Conservation (phyloP, 129 eudicot genomes). For the Centaurea solstitialis region DNA sequence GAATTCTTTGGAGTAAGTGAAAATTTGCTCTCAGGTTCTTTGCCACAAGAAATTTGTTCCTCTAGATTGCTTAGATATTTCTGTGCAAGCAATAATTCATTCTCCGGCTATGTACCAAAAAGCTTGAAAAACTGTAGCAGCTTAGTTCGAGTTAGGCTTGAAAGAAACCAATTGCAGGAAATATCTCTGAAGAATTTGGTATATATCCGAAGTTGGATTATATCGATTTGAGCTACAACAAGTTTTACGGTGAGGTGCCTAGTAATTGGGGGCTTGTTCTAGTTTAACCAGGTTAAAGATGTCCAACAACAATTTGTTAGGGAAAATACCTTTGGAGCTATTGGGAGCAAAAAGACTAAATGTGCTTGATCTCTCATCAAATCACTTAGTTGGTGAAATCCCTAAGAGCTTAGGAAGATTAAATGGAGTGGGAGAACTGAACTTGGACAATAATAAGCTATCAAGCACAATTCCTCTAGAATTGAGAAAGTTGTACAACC, state of each 20-base stretch:
- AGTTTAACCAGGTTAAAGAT: conserved; percentile 26
- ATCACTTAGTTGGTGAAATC: conserved; percentile 32
- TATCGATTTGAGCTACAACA: conserved; percentile 19
- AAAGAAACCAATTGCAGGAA: conserved; percentile 40
- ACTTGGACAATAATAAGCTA: conserved; percentile 28
- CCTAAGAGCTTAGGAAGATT: conserved; percentile 32
- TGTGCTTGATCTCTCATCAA: conserved; percentile 30
- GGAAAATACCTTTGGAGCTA: conserved; percentile 32
- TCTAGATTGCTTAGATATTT: conserved; percentile 10
- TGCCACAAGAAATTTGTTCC: conserved; percentile 33
- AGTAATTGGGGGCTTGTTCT: conserved; percentile 30
- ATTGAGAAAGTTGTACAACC: conserved; percentile 20
- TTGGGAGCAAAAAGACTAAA: conserved; percentile 21
- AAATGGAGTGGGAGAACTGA: conserved; percentile 7
- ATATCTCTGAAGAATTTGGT: conserved; percentile 40
- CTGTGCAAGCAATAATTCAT: background rate
- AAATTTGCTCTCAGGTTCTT: conserved; percentile 23
- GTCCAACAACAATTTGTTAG: conserved; percentile 38
- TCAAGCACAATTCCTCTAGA: conserved; percentile 32
- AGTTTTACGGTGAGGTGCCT: conserved; percentile 8
- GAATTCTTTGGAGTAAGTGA: background rate
- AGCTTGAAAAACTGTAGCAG: conserved; percentile 47
- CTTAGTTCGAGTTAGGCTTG: conserved; percentile 23
- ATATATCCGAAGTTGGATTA: conserved; percentile 34
- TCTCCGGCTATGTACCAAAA: conserved; percentile 42